Evolutionary conservation across 2,329 filamentous ascomycete species (phyloP).

Genomic region (Alternaria tenuissima): DNA sequence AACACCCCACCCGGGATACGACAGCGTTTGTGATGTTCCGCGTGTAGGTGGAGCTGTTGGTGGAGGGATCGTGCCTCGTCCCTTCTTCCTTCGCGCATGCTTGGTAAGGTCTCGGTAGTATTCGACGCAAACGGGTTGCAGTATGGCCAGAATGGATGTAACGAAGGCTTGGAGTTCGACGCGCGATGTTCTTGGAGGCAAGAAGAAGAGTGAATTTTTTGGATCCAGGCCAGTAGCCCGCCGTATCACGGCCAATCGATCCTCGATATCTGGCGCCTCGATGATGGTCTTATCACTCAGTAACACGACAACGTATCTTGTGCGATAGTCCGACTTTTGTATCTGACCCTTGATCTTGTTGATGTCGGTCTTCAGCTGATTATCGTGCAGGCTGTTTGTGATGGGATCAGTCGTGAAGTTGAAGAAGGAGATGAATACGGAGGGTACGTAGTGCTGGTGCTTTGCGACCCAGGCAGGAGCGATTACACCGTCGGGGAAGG

Average conservation of each 20-base stretch:
- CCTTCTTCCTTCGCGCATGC: constrained; percentile 86
- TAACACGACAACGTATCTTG: constrained; percentile 78
- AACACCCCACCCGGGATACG: constrained; percentile 87
- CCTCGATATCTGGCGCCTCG: constrained; percentile 68
- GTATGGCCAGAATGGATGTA: constrained; percentile 72
- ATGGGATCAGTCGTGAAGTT: constrained; percentile 75
- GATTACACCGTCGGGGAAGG: constrained; percentile 91
- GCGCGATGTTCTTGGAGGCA: constrained; percentile 75
- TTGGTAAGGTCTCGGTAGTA: constrained; percentile 96
- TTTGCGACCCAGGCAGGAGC: constrained; percentile 85
- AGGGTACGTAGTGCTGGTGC: constrained; percentile 84
- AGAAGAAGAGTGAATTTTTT: constrained; percentile 81
- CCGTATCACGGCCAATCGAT: constrained; percentile 81
- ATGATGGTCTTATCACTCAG: constrained; percentile 73
- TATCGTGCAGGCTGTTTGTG: constrained; percentile 81
- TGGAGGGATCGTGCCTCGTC: constrained; percentile 77
- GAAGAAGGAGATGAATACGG: constrained; percentile 83
- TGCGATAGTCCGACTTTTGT: constrained; percentile 76
- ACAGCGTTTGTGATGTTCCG: constrained; percentile 86
- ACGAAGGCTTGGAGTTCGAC: constrained; percentile 78
- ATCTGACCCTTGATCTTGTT: constrained; percentile 76
- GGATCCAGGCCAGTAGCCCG: constrained; percentile 80
- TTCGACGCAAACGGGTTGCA: constrained; percentile 80
- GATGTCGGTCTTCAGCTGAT: constrained; percentile 87
- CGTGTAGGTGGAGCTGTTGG: constrained; percentile 83